Percentiles rank a stretch among this genome's conserved stretches.
These are phyloP conservation scores for Penicillium desertorum DNA, from an alignment of 495 filamentous ascomycete species.

Conservation along the genomic window DNA sequence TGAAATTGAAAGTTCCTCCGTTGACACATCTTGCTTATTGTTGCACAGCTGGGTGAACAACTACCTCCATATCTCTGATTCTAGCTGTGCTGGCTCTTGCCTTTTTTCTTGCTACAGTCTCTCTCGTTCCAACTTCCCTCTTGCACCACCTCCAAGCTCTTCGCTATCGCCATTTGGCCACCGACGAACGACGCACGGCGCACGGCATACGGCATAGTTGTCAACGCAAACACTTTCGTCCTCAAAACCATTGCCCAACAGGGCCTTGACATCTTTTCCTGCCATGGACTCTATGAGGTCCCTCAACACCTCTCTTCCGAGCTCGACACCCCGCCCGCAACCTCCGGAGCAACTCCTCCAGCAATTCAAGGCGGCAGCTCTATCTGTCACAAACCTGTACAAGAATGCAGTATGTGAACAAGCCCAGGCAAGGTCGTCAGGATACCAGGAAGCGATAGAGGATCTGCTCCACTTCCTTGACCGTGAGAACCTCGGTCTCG, in stretches of 20 bases:
- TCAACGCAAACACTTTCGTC: not conserved
- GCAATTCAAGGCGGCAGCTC: constrained; percentile 85
- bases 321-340: constrained; percentile 53
- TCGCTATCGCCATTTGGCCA: constrained; percentile 6
- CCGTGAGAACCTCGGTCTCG: constrained; percentile 69
- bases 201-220: constrained; percentile 1
- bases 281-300: constrained; percentile 74
- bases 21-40: constrained; percentile 2
- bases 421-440: constrained; percentile 68
- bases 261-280: not conserved
- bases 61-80: not conserved
- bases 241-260: not conserved
- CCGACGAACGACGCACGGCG: not conserved
- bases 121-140: not conserved
- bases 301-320: constrained; percentile 66
- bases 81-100: not conserved
- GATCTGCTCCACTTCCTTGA: constrained; percentile 85
- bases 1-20: constrained; percentile 7
- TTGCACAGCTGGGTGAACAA: constrained; percentile 11
- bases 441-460: constrained; percentile 93
- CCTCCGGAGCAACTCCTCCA: constrained; percentile 79
- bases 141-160: not conserved
- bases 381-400: constrained; percentile 95
- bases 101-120: constrained; percentile 3
- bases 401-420: constrained; percentile 80